These are phyloP conservation scores for Botrytis medusae DNA, from an alignment of 2,329 filamentous ascomycete species.

Conservation along the genomic window DNA sequence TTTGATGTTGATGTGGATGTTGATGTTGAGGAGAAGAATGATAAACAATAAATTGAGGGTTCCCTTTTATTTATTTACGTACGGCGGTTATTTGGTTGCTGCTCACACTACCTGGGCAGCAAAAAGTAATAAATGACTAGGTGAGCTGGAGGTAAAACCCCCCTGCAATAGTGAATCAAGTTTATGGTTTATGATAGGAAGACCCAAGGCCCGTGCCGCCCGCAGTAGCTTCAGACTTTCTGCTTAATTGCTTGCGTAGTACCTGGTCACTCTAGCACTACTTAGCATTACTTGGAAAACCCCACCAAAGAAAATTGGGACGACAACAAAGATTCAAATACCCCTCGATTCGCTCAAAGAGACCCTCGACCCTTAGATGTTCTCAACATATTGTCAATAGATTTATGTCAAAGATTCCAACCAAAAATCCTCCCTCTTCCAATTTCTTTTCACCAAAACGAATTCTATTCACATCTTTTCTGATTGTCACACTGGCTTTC, in stretches of 20 bases:
- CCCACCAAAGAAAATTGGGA: conserved; percentile 20
- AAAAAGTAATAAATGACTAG: background rate
- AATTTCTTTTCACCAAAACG: conserved; percentile 19
- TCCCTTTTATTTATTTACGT: conserved; percentile 1
- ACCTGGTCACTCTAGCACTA: background rate
- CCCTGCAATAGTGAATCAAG: conserved; percentile 2
- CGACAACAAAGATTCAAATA: conserved; percentile 13
- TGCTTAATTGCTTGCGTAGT: conserved; percentile 1
- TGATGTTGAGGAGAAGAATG: background rate
- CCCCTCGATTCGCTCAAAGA: conserved; percentile 8
- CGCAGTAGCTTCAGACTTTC: background rate
- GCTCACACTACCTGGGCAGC: background rate
- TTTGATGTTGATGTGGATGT: background rate
- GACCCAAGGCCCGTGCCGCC: background rate
- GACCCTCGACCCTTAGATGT: background rate
- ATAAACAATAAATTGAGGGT: background rate
- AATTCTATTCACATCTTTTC: conserved; percentile 33
- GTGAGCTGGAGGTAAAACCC: background rate
- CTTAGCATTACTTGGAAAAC: background rate
- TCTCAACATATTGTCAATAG: background rate
- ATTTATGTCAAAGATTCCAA: conserved; percentile 8
- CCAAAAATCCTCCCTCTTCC: background rate
- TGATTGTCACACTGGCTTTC: conserved; percentile 37
- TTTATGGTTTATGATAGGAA: background rate
- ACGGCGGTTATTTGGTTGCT: background rate